Base-by-base conservation (phyloP, 1,139 yeast species). In the Taiozyma sp. region DNA sequence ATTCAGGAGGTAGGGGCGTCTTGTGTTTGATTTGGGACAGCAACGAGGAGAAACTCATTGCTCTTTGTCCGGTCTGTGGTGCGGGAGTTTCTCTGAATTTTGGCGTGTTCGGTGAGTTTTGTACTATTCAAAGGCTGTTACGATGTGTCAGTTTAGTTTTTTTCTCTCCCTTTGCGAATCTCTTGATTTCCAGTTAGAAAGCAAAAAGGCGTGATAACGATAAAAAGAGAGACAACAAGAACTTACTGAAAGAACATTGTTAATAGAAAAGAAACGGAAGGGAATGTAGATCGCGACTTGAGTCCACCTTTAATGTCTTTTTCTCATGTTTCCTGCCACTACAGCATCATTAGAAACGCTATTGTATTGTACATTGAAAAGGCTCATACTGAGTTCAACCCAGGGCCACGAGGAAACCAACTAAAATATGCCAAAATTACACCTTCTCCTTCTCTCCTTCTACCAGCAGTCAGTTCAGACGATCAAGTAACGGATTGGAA, bases 401-500 rank as follows among this genome's bases (percentile, higher is more conserved):
- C 40, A 30, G 19, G 6, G 19, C 5, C 28, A 16, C 16, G 30
- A 14, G 4, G 6, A 22, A 43, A 11, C 28, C 32, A 32, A 43
- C 21, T 30, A 30, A 43, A 28, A 30, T 19, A 30, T n/a, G 14
- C n/a, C 32, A 14, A 24, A 43, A 32, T 10, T 16, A 43, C 11
- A 30, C 28, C 32, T 21, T 21, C 24, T 19, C 16, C 26, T 21
- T 24, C n/a, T 7, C 21, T 32, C 45, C 28, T 16, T 6, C 40
- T 10, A 35, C 3, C 19, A 37, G 40, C 22, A 37, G 24, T 22
- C 19, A 63, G 60, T 53, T 76, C 79, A 91, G 61, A 91, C 98
- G 74, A 91, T 90, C 75, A 91, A 83, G 74, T 90, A 95, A 76
- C 98, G 87, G 75, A 91, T 90, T 67, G 99, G 99, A 65, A 91